Percentiles rank a stretch among this genome's conserved stretches.
These are phyloP conservation scores for Fusarium aywerte DNA, from an alignment of 2,329 filamentous ascomycete genomes.

Conservation along the genomic window DNA sequence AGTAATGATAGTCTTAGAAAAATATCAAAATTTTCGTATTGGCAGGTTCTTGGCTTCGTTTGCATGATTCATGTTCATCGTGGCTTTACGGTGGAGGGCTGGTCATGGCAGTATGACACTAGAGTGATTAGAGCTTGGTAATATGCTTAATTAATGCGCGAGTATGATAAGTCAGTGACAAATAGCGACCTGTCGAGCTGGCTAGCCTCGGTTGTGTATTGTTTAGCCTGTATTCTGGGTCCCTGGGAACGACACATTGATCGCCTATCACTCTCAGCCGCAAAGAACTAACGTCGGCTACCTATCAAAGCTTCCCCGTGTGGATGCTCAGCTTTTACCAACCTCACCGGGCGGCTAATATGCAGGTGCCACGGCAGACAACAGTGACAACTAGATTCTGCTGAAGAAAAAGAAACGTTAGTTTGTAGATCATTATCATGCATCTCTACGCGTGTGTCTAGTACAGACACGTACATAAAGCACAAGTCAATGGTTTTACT, in stretches of 20 bases:
- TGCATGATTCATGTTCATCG: constrained; percentile 14
- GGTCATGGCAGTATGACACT: constrained; percentile 13
- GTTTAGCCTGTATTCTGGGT: constrained; percentile 12
- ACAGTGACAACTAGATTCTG: background rate
- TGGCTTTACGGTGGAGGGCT: constrained; percentile 6
- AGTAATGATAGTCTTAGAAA: constrained; percentile 24
- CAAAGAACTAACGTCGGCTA: constrained; percentile 12
- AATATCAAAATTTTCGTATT: constrained; percentile 7
- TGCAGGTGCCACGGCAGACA: constrained; percentile 1
- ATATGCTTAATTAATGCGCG: constrained; percentile 2
- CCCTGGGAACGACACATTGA: constrained; percentile 21
- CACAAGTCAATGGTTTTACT: constrained; percentile 1
- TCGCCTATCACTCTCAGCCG: constrained; percentile 33
- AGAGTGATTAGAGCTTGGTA: constrained; percentile 7
- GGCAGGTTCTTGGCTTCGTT: background rate
- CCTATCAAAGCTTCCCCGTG: background rate
- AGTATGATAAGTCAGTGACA: background rate
- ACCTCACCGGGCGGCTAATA: constrained; percentile 2
- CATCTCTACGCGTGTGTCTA: constrained; percentile 1
- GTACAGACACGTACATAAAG: background rate
- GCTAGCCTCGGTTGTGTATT: background rate
- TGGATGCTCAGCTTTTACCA: constrained; percentile 3
- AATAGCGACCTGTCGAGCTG: background rate
- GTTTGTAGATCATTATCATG: constrained; percentile 22
- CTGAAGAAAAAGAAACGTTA: constrained; percentile 4